Conservation (phyloP, 495 filamentous ascomycete genomes). For the Trichoderma parareesei region DNA sequence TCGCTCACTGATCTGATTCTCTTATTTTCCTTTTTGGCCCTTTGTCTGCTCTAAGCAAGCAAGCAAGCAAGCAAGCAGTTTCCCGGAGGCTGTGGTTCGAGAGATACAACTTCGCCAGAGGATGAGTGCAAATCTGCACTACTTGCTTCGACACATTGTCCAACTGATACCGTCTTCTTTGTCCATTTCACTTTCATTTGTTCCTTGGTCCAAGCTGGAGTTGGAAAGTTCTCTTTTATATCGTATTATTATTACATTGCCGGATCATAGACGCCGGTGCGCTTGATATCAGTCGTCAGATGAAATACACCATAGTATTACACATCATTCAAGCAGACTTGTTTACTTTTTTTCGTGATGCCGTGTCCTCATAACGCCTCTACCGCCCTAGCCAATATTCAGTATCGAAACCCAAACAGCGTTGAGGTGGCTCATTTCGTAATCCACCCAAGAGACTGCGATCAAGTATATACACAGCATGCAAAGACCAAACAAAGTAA, state of each 20-base stretch:
- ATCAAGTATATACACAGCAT: background rate
- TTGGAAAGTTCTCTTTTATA: background rate
- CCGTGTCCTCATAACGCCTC: slow-evolving; percentile 3
- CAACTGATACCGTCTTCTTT: background rate
- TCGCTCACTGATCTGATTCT: background rate
- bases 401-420: background rate
- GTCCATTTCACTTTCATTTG: background rate
- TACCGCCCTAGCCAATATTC: background rate
- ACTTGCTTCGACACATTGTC: no score
- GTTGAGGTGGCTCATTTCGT: background rate
- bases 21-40: background rate
- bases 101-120: background rate
- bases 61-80: background rate
- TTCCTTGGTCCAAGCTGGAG: background rate
- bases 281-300: background rate
- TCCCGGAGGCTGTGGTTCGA: background rate
- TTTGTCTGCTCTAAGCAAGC: background rate
- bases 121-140: background rate
- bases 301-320: background rate
- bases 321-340: background rate
- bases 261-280: slow-evolving; percentile 1
- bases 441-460: background rate
- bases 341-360: background rate
- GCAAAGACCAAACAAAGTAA: background rate
- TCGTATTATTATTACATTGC: slow-evolving; percentile 6